Conservation (phyloP, 2,329 filamentous ascomycete genomes). For the Stemphylium vesicarium region DNA sequence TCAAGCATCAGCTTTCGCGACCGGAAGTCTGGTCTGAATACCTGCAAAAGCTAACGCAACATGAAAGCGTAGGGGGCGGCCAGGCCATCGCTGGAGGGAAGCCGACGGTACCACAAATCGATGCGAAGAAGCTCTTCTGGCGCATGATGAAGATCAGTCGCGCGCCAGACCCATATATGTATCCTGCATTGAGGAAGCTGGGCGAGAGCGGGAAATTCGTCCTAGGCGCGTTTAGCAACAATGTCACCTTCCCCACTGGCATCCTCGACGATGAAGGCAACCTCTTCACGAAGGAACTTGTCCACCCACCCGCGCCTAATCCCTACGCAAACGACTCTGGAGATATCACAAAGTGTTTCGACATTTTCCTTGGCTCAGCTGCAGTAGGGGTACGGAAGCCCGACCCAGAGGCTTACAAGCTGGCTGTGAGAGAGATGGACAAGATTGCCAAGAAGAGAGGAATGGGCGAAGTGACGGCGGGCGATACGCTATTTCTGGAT, state of each 20-base stretch:
- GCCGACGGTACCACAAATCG: slow-evolving; percentile 73
- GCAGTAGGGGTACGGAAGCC: slow-evolving; percentile 90
- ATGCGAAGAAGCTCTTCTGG: slow-evolving; percentile 83
- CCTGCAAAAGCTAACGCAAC: slow-evolving; percentile 40
- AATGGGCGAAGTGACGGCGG: slow-evolving; percentile 60
- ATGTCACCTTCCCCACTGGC: slow-evolving; percentile 79
- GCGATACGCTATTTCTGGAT: slow-evolving; percentile 85
- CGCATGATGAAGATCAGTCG: slow-evolving; percentile 84
- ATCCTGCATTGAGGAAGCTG: slow-evolving; percentile 77
- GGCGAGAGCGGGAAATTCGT: slow-evolving; percentile 48
- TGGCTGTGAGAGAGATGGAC: slow-evolving; percentile 72
- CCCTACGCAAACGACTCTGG: slow-evolving; percentile 36
- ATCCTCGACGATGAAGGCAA: slow-evolving; percentile 68
- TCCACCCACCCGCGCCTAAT: slow-evolving; percentile 25
- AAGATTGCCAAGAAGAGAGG: slow-evolving; percentile 65
- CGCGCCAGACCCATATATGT: slow-evolving; percentile 84
- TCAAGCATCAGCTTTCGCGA: slow-evolving; percentile 75
- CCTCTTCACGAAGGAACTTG: slow-evolving; percentile 47
- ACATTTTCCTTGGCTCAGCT: slow-evolving; percentile 86
- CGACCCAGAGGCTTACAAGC: slow-evolving; percentile 78
- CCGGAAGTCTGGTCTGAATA: slow-evolving; percentile 72
- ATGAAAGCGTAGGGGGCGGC: slow-evolving; percentile 33
- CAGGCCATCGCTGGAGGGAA: slow-evolving; percentile 30
- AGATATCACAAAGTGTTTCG: slow-evolving; percentile 73
- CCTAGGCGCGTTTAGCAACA: slow-evolving; percentile 87